Conservation (phyloP, 2,329 filamentous ascomycete genomes). For the Ambrosiella beaveri region DNA sequence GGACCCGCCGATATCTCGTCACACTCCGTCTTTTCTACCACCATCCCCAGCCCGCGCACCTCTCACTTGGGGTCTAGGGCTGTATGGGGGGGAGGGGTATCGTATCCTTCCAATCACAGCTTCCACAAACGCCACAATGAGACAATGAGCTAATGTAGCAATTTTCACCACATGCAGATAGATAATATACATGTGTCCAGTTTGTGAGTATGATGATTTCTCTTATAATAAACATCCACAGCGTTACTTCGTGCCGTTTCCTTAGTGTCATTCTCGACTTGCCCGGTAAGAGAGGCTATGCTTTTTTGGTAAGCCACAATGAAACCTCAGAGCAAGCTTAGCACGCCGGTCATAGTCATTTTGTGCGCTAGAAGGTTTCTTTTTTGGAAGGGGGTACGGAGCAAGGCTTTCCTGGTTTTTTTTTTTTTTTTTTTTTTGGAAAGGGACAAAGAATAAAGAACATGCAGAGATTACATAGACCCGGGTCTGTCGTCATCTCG, state of each 20-base stretch:
- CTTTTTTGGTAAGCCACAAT: not conserved
- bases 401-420: too few species aligned
- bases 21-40: not conserved
- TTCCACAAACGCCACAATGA: not conserved
- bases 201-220: not conserved
- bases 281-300: not conserved
- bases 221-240: not conserved
- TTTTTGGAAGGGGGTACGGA: not conserved
- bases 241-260: not conserved
- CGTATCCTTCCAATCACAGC: not conserved
- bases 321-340: not conserved
- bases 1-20: not conserved
- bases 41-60: not conserved
- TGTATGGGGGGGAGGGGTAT: not conserved
- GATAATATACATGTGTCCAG: not conserved
- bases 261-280: not conserved
- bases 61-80: not conserved
- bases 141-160: not conserved
- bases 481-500: too few species aligned
- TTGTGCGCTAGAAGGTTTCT: not conserved
- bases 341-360: not conserved
- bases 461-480: too few species aligned
- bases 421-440: too few species aligned
- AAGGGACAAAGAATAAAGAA: too few species aligned
- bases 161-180: not conserved